These are phyloP conservation scores for Pseudogymnoascus sp. DNA, from an alignment of 2,329 filamentous ascomycete genomes.

Conservation along the genomic window DNA sequence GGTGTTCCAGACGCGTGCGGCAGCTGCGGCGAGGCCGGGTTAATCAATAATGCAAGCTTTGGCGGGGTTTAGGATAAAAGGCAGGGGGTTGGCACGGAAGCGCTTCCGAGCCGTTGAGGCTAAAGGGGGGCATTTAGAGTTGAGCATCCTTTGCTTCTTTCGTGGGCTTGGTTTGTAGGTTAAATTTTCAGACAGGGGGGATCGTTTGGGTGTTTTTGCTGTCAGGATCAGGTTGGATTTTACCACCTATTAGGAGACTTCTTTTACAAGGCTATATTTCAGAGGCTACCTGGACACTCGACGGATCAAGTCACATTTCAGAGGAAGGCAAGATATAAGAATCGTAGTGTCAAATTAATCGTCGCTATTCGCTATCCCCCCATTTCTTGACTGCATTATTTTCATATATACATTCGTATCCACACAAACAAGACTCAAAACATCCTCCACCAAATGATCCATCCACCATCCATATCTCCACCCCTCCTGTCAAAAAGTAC, in stretches of 20 bases:
- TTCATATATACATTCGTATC: conserved; percentile 6
- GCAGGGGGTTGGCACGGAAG: neutral
- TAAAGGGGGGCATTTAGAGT: neutral
- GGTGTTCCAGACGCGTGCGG: neutral
- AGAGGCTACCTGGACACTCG: neutral
- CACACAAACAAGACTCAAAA: conserved; percentile 4
- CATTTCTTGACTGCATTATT: conserved; percentile 5
- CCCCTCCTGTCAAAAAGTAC: neutral
- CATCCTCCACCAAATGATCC: neutral
- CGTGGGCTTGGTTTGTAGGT: neutral
- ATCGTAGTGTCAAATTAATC: conserved; percentile 6
- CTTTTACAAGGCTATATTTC: neutral
- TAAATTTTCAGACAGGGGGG: neutral
- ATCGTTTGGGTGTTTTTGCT: neutral
- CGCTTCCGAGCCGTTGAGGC: neutral
- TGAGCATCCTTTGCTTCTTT: neutral
- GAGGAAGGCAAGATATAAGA: neutral
- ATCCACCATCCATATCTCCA: neutral
- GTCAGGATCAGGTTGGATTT: neutral
- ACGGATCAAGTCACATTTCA: neutral
- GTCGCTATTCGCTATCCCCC: conserved; percentile 1
- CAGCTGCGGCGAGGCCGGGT: neutral
- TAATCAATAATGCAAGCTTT: conserved; percentile 6
- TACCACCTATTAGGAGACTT: neutral
- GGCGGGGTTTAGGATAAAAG: neutral